Evolutionary conservation across 306 rosid genomes (phyloP), one percentile per base, ranked within the genome.

Genomic region (Lablab purpureus): DNA sequence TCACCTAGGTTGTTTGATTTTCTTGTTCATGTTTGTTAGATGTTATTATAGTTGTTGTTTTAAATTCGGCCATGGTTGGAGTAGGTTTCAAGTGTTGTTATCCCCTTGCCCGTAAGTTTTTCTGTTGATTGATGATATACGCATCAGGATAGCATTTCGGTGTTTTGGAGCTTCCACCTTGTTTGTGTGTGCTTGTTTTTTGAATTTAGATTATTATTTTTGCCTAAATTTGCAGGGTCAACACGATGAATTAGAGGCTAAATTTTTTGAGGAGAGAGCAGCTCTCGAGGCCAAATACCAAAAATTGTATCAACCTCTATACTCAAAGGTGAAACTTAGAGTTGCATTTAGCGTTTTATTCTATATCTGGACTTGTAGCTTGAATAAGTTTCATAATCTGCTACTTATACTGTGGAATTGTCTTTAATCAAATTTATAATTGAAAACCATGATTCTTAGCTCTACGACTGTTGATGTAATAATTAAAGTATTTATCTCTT

Each of bases 231-330:
- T 78, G 49, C 89, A 94, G 98, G 83, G 91, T 66, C 89, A 94
- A 36, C 97, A 90, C 23, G 98, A 91, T 68, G 97, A 94, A 50
- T 70, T 90, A 3, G 97, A 94, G 82, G 86, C 96, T 0, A 94
- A 90, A 4, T 94, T 89, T 86, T 92, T 94, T 8, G 98, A 94
- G 84, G 98, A 94, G 80, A 89, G 98, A 83, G 92, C 95, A 28
- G 96, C 94, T 10, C 94, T 94, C 8, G 98, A 94, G 82, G 97
- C 97, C 45, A 94, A 90, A 85, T 94, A 94, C 71, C 98, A 94
- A 85, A 90, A 89, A 40, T 45, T 94, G 83, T 91, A 91, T 81
- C 94, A 90, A 8, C 98, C 97, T 3, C 56, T 91, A 10, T 94
- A 94, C 77, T 22, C 83, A 14, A 91, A 90, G 98, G 98, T 75